Evolutionary conservation across 23 red algal species (phyloP).

Genomic region (Gracilaria domingensis): DNA sequence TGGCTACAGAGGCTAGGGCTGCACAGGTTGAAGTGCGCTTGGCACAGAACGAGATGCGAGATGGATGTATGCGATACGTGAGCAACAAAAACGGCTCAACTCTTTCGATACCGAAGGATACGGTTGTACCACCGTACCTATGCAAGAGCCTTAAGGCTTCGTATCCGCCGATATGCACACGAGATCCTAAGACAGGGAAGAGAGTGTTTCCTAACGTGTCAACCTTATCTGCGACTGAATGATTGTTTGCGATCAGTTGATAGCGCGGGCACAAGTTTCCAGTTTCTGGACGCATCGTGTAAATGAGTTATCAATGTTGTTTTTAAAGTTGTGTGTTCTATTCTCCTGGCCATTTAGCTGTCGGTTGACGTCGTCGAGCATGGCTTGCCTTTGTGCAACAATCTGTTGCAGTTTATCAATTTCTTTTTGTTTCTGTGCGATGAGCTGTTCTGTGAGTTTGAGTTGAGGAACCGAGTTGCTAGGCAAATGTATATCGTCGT

Average conservation of each 20-base stretch:
- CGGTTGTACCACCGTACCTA: conserved; percentile 18
- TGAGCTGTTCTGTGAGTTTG: conserved; percentile 1
- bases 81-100: conserved; percentile 48
- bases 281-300: conserved; percentile 7
- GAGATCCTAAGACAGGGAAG: conserved; percentile 69
- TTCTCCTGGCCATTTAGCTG: not conserved
- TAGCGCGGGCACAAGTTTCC: not conserved
- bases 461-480: not conserved
- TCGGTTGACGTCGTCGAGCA: conserved; percentile 1
- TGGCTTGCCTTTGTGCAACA: not conserved
- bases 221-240: not conserved
- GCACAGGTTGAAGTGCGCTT: conserved; percentile 62
- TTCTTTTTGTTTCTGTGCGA: conserved; percentile 21
- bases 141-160: conserved; percentile 34
- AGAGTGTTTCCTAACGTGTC: conserved; percentile 45
- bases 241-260: not conserved
- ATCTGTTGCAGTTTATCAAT: conserved; percentile 26
- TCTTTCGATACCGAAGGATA: conserved; percentile 60
- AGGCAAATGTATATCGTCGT: not conserved
- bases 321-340: not conserved
- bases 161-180: conserved; percentile 47
- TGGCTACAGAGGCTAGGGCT: conserved; percentile 62
- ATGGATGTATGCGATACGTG: conserved; percentile 61
- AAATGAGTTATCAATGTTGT: conserved; percentile 23
- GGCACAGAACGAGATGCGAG: conserved; percentile 64